Conservation (phyloP, 2,329 filamentous ascomycete genomes). For the Colletotrichum sp. region DNA sequence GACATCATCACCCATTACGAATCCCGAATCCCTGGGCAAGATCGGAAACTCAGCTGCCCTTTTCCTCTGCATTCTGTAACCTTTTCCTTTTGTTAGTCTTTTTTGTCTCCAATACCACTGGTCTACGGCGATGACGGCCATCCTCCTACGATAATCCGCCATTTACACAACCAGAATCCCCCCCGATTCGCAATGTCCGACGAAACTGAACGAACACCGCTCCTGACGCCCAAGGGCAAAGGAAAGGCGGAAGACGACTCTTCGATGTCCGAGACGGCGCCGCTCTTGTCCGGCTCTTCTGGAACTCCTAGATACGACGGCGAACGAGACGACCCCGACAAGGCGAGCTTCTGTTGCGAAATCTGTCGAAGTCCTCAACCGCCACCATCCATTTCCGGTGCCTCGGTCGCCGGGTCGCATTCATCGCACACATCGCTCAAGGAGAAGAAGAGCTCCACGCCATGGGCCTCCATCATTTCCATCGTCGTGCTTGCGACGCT, state of each 20-base stretch:
- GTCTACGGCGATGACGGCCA: constrained; percentile 3
- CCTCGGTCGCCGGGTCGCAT: constrained; percentile 20
- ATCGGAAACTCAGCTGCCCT: constrained; percentile 8
- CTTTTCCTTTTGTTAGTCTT: background rate
- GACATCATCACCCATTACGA: constrained; percentile 25
- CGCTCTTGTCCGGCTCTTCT: constrained; percentile 49
- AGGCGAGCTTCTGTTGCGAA: background rate
- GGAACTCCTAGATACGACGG: constrained; percentile 44
- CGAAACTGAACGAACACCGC: constrained; percentile 48
- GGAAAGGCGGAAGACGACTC: constrained; percentile 27
- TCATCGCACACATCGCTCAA: constrained; percentile 23
- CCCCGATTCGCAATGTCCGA: constrained; percentile 39
- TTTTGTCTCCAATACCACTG: background rate
- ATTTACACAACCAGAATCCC: background rate
- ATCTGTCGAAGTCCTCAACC: constrained; percentile 22
- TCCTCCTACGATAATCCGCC: background rate
- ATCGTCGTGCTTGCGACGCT: constrained; percentile 68
- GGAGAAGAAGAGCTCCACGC: constrained; percentile 44
- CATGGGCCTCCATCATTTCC: constrained; percentile 83
- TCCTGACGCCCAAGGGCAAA: constrained; percentile 42
- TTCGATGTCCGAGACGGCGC: constrained; percentile 51
- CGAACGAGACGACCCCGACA: constrained; percentile 33
- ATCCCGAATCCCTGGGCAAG: constrained; percentile 6
- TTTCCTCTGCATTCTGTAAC: background rate
- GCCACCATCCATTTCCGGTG: background rate